These are phyloP conservation scores for Whalleya microplaca DNA, from an alignment of 2,329 filamentous ascomycete species.

Conservation along the genomic window DNA sequence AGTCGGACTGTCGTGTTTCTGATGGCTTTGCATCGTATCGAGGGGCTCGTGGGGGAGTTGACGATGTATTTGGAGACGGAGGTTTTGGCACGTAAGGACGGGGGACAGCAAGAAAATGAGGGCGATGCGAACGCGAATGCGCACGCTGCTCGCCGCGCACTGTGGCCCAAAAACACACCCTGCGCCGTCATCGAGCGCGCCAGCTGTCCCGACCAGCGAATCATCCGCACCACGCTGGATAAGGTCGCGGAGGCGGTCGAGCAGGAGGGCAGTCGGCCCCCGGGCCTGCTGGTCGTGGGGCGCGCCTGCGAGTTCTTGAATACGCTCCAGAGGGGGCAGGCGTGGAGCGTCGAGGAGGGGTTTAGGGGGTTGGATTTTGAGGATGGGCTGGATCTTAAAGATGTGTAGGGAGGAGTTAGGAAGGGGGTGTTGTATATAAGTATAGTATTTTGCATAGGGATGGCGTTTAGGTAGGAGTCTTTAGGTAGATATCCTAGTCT, in stretches of 20 bases:
- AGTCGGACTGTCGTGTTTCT: constrained; percentile 88
- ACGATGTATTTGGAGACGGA: constrained; percentile 47
- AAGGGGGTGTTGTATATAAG: no score
- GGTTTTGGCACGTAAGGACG: constrained; percentile 36
- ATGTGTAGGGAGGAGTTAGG: no score
- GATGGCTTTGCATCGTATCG: constrained; percentile 90
- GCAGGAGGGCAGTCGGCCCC: constrained; percentile 84
- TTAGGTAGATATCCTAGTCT: no score
- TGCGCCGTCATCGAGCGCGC: constrained; percentile 94
- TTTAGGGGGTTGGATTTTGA: constrained; percentile 71
- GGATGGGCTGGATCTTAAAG: constrained; percentile 15
- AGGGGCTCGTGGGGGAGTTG: constrained; percentile 72
- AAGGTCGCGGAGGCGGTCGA: constrained; percentile 83
- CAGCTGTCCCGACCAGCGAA: constrained; percentile 90
- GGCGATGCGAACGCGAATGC: not conserved
- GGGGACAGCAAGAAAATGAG: constrained; percentile 33
- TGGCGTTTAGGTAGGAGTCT: no score
- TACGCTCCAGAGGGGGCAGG: constrained; percentile 57
- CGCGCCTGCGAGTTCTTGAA: constrained; percentile 79
- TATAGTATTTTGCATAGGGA: no score
- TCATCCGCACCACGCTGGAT: constrained; percentile 84
- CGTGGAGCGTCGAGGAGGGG: constrained; percentile 87
- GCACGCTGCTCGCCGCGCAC: constrained; percentile 23
- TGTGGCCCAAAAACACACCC: constrained; percentile 79
- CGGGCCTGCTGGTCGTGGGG: constrained; percentile 85